Evolutionary conservation across 441 rosid species (phyloP).

Genomic region (Geranium incanum): DNA sequence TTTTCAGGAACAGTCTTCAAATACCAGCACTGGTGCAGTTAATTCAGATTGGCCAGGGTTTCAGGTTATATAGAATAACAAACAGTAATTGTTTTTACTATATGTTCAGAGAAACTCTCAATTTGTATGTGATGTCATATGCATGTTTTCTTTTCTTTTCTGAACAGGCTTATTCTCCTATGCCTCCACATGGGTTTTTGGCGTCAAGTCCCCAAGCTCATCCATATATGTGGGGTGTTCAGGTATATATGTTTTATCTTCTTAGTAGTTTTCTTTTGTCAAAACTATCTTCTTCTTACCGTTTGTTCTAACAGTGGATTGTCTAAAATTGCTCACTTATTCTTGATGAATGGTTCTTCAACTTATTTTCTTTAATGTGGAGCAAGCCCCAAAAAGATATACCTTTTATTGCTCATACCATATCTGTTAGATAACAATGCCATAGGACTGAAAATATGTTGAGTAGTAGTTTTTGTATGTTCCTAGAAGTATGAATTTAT

Average conservation of each 20-base stretch:
- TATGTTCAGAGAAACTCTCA: slow-evolving; percentile 10
- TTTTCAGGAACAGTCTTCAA: slow-evolving; percentile 55
- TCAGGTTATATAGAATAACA: slow-evolving; percentile 47
- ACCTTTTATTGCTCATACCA: too few relatives aligned
- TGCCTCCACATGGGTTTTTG: slow-evolving; percentile 87
- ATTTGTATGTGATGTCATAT: slow-evolving; percentile 19
- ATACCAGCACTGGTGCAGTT: slow-evolving; percentile 47
- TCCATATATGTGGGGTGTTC: slow-evolving; percentile 99
- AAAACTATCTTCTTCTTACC: too few relatives aligned
- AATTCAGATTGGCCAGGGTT: slow-evolving; percentile 91
- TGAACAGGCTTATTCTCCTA: slow-evolving; percentile 76
- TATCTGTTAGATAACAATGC: too few relatives aligned
- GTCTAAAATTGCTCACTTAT: too few relatives aligned
- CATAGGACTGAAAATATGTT: too few relatives aligned
- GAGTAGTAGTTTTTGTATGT: too few relatives aligned
- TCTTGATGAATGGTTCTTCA: too few relatives aligned
- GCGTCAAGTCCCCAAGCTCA: slow-evolving; percentile 93
- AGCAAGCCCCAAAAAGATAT: too few relatives aligned
- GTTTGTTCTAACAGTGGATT: too few relatives aligned
- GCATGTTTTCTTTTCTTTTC: slow-evolving; percentile 19
- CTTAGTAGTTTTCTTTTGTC: not conserved
- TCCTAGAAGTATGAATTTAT: too few relatives aligned
- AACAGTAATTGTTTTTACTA: slow-evolving; percentile 9
- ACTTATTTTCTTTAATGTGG: too few relatives aligned
- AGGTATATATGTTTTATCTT: slow-evolving; percentile 38